Conservation (phyloP, 306 rosid species). For the Ziziphus jujuba region DNA sequence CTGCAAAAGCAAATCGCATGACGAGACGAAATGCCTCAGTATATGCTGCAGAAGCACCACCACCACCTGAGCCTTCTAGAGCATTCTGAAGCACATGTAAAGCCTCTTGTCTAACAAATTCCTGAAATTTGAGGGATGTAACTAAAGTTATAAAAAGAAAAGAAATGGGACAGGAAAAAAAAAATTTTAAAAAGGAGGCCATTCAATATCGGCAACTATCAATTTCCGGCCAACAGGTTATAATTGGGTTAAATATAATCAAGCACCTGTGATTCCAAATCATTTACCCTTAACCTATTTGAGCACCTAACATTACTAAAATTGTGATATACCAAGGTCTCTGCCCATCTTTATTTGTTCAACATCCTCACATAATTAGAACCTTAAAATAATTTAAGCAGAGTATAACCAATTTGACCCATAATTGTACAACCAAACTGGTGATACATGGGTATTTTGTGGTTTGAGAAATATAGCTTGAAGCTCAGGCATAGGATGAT, state of each 20-base stretch:
- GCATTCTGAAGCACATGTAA: slow-evolving; percentile 87
- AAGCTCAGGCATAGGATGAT: no score
- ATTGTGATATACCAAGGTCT: not conserved
- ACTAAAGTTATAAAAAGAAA: slow-evolving; percentile 4
- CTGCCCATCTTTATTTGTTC: no score
- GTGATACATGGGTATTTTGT: no score
- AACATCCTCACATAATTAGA: no score
- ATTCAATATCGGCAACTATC: not conserved
- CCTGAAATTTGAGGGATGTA: slow-evolving; percentile 45
- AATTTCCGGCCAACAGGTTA: not conserved
- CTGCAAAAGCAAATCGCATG: slow-evolving; percentile 72
- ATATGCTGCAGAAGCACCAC: slow-evolving; percentile 82
- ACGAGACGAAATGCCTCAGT: slow-evolving; percentile 87
- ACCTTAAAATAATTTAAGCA: no score
- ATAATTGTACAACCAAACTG: no score
- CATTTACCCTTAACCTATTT: not conserved
- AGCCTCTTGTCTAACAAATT: slow-evolving; percentile 92
- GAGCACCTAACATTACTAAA: not conserved
- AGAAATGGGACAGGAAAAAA: not conserved
- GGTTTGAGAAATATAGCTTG: no score
- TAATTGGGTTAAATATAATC: not conserved
- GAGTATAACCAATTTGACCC: no score
- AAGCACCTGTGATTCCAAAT: not conserved
- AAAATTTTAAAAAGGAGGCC: not conserved
- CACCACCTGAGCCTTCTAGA: slow-evolving; percentile 90